A percentile compares a stretch with the other conserved stretches of the same genome.
These are phyloP conservation scores for Leptosphaerulina australis DNA, from an alignment of 2,329 filamentous ascomycete genomes.

Conservation along the genomic window DNA sequence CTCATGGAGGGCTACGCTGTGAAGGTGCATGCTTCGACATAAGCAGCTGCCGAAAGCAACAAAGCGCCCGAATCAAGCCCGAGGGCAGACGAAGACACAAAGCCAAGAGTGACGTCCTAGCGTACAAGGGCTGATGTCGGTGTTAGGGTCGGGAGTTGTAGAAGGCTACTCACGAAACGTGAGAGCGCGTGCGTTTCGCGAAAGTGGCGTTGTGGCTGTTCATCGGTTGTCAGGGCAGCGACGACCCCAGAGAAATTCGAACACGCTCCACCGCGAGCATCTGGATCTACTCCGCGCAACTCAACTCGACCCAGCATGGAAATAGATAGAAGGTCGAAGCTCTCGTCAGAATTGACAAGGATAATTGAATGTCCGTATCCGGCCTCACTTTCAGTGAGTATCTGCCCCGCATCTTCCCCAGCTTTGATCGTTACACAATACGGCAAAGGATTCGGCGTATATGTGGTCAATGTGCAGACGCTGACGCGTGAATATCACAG, in stretches of 20 bases:
- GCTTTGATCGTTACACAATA: slow-evolving; percentile 17
- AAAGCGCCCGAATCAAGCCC: slow-evolving; percentile 10
- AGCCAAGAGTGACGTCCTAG: neutral
- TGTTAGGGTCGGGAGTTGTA: no score
- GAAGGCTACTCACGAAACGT: slow-evolving; percentile 3
- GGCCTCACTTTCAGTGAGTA: slow-evolving; percentile 57
- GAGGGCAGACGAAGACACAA: slow-evolving; percentile 5
- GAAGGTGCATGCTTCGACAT: neutral
- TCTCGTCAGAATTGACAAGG: slow-evolving; percentile 54
- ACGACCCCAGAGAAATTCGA: slow-evolving; percentile 22
- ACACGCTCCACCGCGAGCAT: slow-evolving; percentile 19
- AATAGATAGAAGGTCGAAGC: slow-evolving; percentile 20
- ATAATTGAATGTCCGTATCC: slow-evolving; percentile 57
- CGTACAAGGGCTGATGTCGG: neutral
- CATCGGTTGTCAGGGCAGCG: slow-evolving; percentile 28
- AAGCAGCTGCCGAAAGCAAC: slow-evolving; percentile 26
- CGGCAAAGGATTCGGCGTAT: slow-evolving; percentile 30
- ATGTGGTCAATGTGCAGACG: slow-evolving; percentile 22
- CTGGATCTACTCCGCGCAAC: slow-evolving; percentile 11
- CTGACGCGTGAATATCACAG: slow-evolving; percentile 41
- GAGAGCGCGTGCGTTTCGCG: slow-evolving; percentile 12
- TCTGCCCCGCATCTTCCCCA: slow-evolving; percentile 14
- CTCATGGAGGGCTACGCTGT: slow-evolving; percentile 4
- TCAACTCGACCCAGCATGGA: slow-evolving; percentile 24
- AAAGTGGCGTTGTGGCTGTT: slow-evolving; percentile 15